phyloP scores from a whole-genome alignment of 768 basidiomycete genomes.

The Trametes gibbosa region DNA sequence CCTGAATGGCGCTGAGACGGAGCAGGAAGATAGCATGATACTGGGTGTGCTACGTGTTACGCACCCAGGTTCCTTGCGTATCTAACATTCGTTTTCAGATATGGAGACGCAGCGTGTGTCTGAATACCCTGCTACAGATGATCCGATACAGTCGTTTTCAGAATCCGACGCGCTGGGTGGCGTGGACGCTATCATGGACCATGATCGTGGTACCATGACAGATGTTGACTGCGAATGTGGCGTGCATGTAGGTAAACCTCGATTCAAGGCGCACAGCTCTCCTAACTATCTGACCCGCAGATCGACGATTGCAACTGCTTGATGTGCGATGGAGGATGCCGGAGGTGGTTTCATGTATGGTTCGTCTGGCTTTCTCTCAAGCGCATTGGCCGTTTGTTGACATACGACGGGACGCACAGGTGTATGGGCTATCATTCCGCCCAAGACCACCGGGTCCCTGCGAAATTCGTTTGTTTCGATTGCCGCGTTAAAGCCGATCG shows the following conservation, averaged over 20 bases:
- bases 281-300: conserved; percentile 33
- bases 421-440: conserved; percentile 68
- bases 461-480: conserved; percentile 68
- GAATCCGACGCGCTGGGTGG: conserved; percentile 5
- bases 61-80: neutral
- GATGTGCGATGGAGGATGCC: conserved; percentile 73
- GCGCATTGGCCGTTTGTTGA: neutral
- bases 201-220: conserved; percentile 21
- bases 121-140: conserved; percentile 8
- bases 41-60: conserved; percentile 35
- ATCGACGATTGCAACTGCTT: conserved; percentile 49
- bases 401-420: conserved; percentile 33
- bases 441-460: conserved; percentile 56
- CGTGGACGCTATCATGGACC: conserved; percentile 5
- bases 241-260: conserved; percentile 42
- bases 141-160: conserved; percentile 41
- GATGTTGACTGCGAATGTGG: conserved; percentile 71
- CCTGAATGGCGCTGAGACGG: conserved; percentile 14
- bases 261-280: neutral
- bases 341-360: conserved; percentile 77
- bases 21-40: conserved; percentile 43
- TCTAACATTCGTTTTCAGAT: conserved; percentile 22
- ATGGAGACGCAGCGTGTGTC: conserved; percentile 30
- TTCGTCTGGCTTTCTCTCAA: conserved; percentile 31
- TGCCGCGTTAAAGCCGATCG: conserved; percentile 67